Evolutionary conservation across 1,139 yeast genomes (phyloP).

Genomic region (Protomyces inundatus): DNA sequence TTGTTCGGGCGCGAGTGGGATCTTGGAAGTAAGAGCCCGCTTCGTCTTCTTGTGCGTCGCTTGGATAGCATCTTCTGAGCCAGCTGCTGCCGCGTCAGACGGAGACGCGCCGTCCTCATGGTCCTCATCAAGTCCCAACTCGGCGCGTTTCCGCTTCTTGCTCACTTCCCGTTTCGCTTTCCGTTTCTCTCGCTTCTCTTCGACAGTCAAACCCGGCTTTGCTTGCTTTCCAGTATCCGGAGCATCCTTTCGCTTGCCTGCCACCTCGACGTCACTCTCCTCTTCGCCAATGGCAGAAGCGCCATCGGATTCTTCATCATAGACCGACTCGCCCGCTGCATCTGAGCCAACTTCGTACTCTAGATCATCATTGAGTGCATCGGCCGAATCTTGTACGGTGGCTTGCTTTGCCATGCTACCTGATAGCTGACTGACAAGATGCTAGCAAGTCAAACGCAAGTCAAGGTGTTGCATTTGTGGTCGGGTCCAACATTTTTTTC

Average conservation of each 20-base stretch:
- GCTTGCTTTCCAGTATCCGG: not conserved
- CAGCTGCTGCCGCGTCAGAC: not conserved
- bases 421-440: no score
- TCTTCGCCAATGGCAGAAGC: not conserved
- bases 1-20: conserved; percentile 1
- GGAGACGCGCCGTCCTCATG: not conserved
- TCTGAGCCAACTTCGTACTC: conserved; percentile 22
- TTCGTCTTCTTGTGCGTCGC: not conserved
- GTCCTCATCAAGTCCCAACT: not conserved
- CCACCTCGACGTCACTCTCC: not conserved
- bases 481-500: no score
- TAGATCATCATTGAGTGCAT: conserved; percentile 17
- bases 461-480: no score
- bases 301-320: conserved; percentile 1
- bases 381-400: conserved; percentile 9
- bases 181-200: conserved; percentile 7
- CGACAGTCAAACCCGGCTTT: not conserved
- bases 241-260: not conserved
- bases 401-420: not conserved
- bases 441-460: no score
- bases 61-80: no score
- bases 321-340: conserved; percentile 4
- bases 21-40: not conserved
- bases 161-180: conserved; percentile 4
- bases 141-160: conserved; percentile 5